Evolutionary conservation across 768 basidiomycete species (phyloP), one percentile per base, ranked within the genome.

Genomic region (Cyclocybe aegerita): DNA sequence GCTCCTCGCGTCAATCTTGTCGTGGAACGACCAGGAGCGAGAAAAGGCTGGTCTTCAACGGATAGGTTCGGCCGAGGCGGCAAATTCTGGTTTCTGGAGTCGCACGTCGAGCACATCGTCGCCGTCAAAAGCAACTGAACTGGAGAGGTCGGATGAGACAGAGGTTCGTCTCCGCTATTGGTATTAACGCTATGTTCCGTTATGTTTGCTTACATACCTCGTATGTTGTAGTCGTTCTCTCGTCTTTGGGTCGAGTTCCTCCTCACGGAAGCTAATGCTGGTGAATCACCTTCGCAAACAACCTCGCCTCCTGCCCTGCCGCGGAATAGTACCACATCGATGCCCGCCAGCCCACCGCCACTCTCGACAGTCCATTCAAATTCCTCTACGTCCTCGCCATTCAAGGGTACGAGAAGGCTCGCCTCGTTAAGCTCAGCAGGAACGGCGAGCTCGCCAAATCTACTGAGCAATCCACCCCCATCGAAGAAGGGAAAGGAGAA

Each of bases 171-270:
- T n/a, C n/a, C n/a, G n/a, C n/a, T n/a, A n/a, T n/a, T n/a, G n/a
- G n/a, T n/a, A n/a, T n/a, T n/a, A n/a, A n/a, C n/a, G n/a, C n/a
- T n/a, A 9, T 37, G 39, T 4, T 14, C 9, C 11, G 10, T 36
- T 23, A 14, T 48, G 11, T 17, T 12, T 17, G 10, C 12, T 41
- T 6, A 16, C 37, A 9, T 23, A 7, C 43, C 4, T 15, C n/a
- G 12, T 41, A 15, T 38, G 11, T 35, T 16, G 34, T 17, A 98
- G 95, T 96, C 93, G 0, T 99, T 99, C 72, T 95, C 93, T 35
- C 90, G 94, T 41, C 80, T 98, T 9, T 99, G 94, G 87, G 96
- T 99, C 41, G 97, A 99, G 67, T 99, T 96, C 65, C 79, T 99
- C 3, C 85, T 99, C 55, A 96, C 93, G 16, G 96, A 99, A 72